A percentile compares a stretch with the other conserved stretches of the same genome.
phyloP scores from a whole-genome alignment of 2,329 filamentous ascomycete species.

The Delphinella strobiligena region DNA sequence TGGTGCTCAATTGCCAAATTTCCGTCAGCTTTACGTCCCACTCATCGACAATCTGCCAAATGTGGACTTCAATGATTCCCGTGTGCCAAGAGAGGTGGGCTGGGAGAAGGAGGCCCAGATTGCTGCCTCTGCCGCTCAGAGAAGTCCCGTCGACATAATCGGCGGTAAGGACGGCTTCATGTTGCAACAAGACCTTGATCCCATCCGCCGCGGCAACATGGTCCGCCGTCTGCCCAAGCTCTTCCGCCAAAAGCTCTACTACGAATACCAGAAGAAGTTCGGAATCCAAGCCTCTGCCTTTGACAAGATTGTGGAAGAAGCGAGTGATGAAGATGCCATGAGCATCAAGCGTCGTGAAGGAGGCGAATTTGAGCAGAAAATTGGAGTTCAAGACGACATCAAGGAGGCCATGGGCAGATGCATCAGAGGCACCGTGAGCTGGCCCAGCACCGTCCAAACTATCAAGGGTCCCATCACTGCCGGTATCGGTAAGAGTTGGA shows the following conservation, averaged over 20 bases:
- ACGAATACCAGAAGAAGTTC: constrained; percentile 86
- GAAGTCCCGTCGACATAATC: constrained; percentile 38
- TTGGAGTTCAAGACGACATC: constrained; percentile 64
- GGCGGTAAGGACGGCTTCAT: constrained; percentile 50
- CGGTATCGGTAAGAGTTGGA: constrained; percentile 55
- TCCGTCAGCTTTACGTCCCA: constrained; percentile 80
- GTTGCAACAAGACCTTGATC: constrained; percentile 85
- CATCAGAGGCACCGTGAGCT: constrained; percentile 78
- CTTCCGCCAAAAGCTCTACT: constrained; percentile 85
- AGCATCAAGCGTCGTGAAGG: constrained; percentile 64
- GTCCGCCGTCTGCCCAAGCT: constrained; percentile 76
- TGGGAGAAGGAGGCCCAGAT: constrained; percentile 24
- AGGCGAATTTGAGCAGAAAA: constrained; percentile 74
- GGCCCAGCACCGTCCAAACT: constrained; percentile 83
- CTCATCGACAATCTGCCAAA: constrained; percentile 86
- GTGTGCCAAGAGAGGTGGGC: constrained; percentile 34
- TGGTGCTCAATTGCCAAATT: constrained; percentile 78
- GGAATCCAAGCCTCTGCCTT: constrained; percentile 76
- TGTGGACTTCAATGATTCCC: constrained; percentile 59
- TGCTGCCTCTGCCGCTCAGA: constrained; percentile 20
- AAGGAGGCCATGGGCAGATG: constrained; percentile 58
- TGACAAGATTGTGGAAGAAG: constrained; percentile 68
- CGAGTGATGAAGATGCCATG: constrained; percentile 53
- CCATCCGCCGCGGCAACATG: constrained; percentile 85
- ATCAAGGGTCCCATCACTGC: constrained; percentile 74